Conservation (phyloP, 2,329 filamentous ascomycete species). For the Clonostachys chloroleuca region DNA sequence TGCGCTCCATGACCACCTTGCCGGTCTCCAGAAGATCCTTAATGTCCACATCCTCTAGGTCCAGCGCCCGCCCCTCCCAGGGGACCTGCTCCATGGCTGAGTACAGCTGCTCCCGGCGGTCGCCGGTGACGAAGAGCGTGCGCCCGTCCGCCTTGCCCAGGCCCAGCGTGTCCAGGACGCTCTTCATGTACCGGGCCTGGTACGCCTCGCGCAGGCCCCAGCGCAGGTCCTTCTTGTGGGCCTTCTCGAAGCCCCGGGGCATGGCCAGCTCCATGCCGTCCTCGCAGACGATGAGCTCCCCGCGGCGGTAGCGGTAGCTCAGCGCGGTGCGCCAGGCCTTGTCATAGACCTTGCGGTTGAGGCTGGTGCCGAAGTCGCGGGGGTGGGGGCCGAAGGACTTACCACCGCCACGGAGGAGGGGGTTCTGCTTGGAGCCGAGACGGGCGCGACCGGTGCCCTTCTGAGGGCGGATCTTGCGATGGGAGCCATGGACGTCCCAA, state of each 20-base stretch:
- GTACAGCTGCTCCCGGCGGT: constrained; percentile 58
- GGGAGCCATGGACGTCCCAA: constrained; percentile 77
- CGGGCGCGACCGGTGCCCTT: constrained; percentile 83
- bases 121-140: constrained; percentile 70
- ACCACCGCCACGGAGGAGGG: constrained; percentile 79
- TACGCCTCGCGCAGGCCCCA: constrained; percentile 51
- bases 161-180: constrained; percentile 66
- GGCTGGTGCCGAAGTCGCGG: constrained; percentile 79
- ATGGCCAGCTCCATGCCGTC: constrained; percentile 66
- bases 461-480: constrained; percentile 76
- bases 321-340: constrained; percentile 92
- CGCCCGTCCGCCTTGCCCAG: constrained; percentile 66
- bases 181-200: constrained; percentile 55
- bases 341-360: constrained; percentile 91
- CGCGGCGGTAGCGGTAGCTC: constrained; percentile 83
- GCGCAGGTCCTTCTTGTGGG: constrained; percentile 33
- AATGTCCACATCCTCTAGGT: constrained; percentile 80
- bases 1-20: constrained; percentile 80
- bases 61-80: constrained; percentile 64
- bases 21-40: constrained; percentile 88
- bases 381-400: constrained; percentile 88
- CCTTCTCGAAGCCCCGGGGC: constrained; percentile 43
- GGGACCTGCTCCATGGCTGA: constrained; percentile 60
- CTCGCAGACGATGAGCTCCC: constrained; percentile 82
- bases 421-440: constrained; percentile 75